Base-by-base conservation (phyloP, 2,329 filamentous ascomycete genomes). In the Akanthomyces muscarius region DNA sequence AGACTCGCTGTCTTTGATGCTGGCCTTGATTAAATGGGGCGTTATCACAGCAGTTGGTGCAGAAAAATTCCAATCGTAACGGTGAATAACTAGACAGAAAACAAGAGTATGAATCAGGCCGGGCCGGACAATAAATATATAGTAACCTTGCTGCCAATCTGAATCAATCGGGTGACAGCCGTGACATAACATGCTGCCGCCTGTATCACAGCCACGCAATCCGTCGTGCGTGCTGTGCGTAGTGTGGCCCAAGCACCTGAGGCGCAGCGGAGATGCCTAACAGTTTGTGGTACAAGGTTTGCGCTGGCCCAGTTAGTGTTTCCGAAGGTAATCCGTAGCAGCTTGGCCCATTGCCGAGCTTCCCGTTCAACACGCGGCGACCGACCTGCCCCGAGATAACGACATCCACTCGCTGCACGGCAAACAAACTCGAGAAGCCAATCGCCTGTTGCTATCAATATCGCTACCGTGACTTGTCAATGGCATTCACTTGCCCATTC, bases 361-460 rank as follows among this genome's bases (percentile, higher is more conserved):
- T 30, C 25, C 48, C 48, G 28, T 5, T 14, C 13, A 10, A 4
- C 48, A 2, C 45, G n/a, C 44, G 56, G 45, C 56, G 44, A 47
- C 42, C 42, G 33, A 41, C 44, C 42, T 47, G 18, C 18, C 28
- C 55, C 42, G 28, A 58, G 55, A 48, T 47, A 44, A 47, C 38
- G 25, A 13, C 28, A 36, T 13, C 36, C 52, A 53, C 30, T 21
- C 48, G 30, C 48, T 33, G 48, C 18, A 13, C 48, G 16, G 8
- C 25, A 23, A 21, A 21, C 21, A 21, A 21, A 21, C 21, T 21
- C 21, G 21, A 21, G 21, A 21, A 21, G 21, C 21, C 21, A 21
- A n/a, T 36, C 18, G 16, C 53, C 13, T 47, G 47, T 60, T 60
- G 47, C 57, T 60, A 60, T 60, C 57, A 36, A 52, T 60, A 47